Percentiles rank a stretch among this genome's conserved stretches.
Conservation (phyloP, 2,329 filamentous ascomycete genomes). For the Blastomyces parvus region DNA sequence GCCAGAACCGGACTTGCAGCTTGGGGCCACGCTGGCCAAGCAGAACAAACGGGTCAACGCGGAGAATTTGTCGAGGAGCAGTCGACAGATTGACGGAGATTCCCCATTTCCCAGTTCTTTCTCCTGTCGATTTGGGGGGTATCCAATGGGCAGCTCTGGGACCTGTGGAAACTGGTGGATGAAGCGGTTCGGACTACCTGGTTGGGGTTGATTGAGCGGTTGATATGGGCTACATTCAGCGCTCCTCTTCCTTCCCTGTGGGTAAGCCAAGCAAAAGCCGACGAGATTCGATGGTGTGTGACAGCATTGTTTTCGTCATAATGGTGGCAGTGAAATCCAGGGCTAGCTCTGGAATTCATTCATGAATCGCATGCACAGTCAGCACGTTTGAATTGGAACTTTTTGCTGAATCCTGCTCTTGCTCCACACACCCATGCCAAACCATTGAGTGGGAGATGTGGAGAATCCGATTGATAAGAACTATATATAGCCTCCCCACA, state of each 20-base stretch:
- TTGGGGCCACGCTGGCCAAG: not conserved
- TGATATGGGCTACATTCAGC: not conserved
- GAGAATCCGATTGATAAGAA: not conserved
- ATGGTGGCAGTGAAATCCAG: slow-evolving; percentile 1
- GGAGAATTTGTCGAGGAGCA: not conserved
- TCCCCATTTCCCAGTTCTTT: not conserved
- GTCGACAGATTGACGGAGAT: not conserved
- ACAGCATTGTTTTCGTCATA: slow-evolving; percentile 1
- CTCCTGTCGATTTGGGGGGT: not conserved
- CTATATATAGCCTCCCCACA: not conserved
- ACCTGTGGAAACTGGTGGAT: not conserved
- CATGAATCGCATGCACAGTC: not conserved
- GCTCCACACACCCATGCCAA: not conserved
- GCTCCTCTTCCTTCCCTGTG: not conserved
- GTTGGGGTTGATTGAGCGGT: not conserved
- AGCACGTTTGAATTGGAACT: not conserved
- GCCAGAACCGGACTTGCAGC: slow-evolving; percentile 1
- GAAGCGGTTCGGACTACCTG: not conserved
- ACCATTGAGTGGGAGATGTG: not conserved
- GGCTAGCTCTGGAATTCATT: not conserved
- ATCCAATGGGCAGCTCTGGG: not conserved
- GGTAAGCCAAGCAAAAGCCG: not conserved
- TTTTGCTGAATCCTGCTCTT: not conserved
- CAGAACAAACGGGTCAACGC: not conserved
- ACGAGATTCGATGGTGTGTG: not conserved